Conservation (phyloP, 352 stramenopile genomes). For the Phytophthora aleatoria region DNA sequence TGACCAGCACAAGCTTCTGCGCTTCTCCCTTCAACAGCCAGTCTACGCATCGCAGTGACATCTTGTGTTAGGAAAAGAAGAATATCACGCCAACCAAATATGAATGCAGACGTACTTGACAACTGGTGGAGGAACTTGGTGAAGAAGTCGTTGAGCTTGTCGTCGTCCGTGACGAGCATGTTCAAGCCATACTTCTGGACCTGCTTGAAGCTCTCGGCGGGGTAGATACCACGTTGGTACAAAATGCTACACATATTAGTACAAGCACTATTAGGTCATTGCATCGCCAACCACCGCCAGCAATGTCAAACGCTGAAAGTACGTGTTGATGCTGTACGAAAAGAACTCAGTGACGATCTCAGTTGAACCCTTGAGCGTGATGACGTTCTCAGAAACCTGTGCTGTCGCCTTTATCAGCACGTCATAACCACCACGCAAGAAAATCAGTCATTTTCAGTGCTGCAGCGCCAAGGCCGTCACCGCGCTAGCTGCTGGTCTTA, state of each 20-base stretch:
- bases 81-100: not conserved
- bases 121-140: conserved; percentile 93
- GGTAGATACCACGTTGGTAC: conserved; percentile 98
- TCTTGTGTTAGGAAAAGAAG: conserved; percentile 3
- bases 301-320: conserved; percentile 8
- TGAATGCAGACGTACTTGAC: conserved; percentile 51
- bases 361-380: conserved; percentile 98
- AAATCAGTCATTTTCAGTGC: conserved; percentile 1
- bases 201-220: conserved; percentile 97
- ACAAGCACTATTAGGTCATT: conserved; percentile 9
- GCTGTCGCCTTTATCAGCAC: conserved; percentile 53
- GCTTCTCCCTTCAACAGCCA: conserved; percentile 97
- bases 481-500: conserved; percentile 8
- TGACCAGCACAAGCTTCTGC: conserved; percentile 97
- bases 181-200: conserved; percentile 98
- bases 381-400: conserved; percentile 91
- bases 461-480: not conserved
- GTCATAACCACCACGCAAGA: not conserved
- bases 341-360: conserved; percentile 99
- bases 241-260: conserved; percentile 73
- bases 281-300: conserved; percentile 5
- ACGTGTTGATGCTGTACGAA: conserved; percentile 98
- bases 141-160: conserved; percentile 96
- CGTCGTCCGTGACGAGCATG: conserved; percentile 97
- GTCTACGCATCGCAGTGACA: conserved; percentile 32